Base-by-base conservation (phyloP, 2,329 filamentous ascomycete species). In the Cercospora sp. region DNA sequence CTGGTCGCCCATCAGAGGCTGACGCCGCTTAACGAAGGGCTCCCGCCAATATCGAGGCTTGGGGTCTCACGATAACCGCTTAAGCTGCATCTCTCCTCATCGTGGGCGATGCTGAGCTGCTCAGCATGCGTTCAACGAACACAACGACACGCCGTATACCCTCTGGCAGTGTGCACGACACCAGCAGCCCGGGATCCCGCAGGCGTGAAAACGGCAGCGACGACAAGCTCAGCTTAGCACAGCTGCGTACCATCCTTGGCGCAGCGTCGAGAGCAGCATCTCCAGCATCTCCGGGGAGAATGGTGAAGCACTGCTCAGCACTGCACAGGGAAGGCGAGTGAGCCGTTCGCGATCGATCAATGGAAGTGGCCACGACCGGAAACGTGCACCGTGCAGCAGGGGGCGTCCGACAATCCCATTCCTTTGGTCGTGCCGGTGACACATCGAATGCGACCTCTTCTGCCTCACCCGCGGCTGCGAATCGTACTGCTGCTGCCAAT, bases 231-330 rank as follows among this genome's bases (percentile, higher is more conserved):
- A 33, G 55, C 28, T 20, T 33, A 31, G 55, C 28, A 36, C 28
- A 1, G 55, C 30, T 59, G n/a, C 28, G 18, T 20, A 59, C 16
- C 31, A 36, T 33, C 30, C 45, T 55, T 63, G 61, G 61, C 48
- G 48, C 61, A 26, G 60, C 60, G 36, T 26, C 61, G 61, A 45
- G 51, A 16, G 31, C 45, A 42, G 33, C 65, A 64, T 64, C 65
- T 67, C 65, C 65, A 64, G 65, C 45, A 64, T 67, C 61, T 67
- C 65, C 65, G 65, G 65, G 65, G 65, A 67, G 65, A 67, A 67
- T 64, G 65, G 33, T 64, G 39, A 30, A 48, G 39, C 10, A 26
- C 36, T 60, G 51, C 39, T 42, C 60, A 45, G 64, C 26, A 39
- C 53, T 31, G 65, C 60, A 59, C 60, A 36, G 60, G 60, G 55